phyloP scores from a whole-genome alignment of 371 early-diverging fungal species.

The Spraguea lophii region DNA sequence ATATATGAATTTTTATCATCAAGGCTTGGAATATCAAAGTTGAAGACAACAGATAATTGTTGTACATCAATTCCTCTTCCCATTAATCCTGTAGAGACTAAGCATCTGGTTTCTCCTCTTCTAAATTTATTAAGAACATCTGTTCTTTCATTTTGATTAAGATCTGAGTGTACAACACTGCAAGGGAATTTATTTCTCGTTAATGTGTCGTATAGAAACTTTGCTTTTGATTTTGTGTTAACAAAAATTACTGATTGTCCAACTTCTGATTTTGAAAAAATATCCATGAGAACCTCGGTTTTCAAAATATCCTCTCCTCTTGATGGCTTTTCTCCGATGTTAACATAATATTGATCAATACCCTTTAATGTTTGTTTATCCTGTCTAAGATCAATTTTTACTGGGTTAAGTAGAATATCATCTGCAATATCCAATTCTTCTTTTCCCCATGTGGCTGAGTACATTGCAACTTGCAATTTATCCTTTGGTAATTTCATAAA shows the following conservation, averaged over 20 bases:
- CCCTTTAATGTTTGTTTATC: conserved; percentile 98
- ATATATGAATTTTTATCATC: conserved; percentile 49
- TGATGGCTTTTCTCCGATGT: conserved; percentile 55
- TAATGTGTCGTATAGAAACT: conserved; percentile 79
- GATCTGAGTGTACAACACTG: conserved; percentile 89
- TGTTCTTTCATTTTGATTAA: conserved; percentile 81
- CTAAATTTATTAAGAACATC: conserved; percentile 83
- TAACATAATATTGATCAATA: conserved; percentile 93
- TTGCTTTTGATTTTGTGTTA: conserved; percentile 85
- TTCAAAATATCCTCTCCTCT: conserved; percentile 82
- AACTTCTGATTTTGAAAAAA: conserved; percentile 76
- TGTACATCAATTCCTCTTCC: conserved; percentile 98
- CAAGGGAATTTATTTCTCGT: conserved; percentile 74
- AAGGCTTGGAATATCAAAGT: conserved; percentile 91
- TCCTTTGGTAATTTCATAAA: conserved; percentile 67
- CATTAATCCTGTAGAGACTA: conserved; percentile 88
- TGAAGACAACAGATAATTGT: conserved; percentile 88
- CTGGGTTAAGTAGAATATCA: conserved; percentile 86
- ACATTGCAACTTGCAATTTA: conserved; percentile 78
- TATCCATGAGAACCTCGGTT: conserved; percentile 57
- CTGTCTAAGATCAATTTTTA: conserved; percentile 91
- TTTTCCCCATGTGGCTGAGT: conserved; percentile 81
- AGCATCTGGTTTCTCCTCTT: conserved; percentile 61
- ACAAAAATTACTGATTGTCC: conserved; percentile 96
- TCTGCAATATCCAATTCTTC: conserved; percentile 84